These are phyloP conservation scores for Colletotrichum costaricense DNA, from an alignment of 2,329 filamentous ascomycete genomes.

Conservation along the genomic window DNA sequence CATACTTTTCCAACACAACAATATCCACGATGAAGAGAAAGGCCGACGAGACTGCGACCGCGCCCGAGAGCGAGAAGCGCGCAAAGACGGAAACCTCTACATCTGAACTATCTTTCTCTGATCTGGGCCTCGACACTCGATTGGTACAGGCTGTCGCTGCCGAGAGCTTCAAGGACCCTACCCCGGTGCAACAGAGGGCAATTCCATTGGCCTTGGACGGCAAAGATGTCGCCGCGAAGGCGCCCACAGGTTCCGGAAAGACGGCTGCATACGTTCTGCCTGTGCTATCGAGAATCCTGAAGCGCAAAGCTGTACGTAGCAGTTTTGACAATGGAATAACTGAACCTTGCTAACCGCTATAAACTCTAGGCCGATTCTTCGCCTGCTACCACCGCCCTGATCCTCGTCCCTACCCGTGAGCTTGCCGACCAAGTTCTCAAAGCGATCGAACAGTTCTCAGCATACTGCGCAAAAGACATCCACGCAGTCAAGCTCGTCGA, in stretches of 20 bases:
- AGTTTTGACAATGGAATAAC: not conserved
- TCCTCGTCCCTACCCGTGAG: slow-evolving; percentile 94
- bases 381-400: slow-evolving; percentile 77
- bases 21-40: slow-evolving; percentile 69
- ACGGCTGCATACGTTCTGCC: slow-evolving; percentile 96
- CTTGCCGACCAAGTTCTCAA: slow-evolving; percentile 92
- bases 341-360: slow-evolving; percentile 22
- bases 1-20: not conserved
- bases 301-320: slow-evolving; percentile 72
- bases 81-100: slow-evolving; percentile 41
- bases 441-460: slow-evolving; percentile 78
- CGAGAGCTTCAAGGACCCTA: slow-evolving; percentile 87
- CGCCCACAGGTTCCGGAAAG: slow-evolving; percentile 96
- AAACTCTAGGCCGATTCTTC: slow-evolving; percentile 58
- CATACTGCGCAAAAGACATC: slow-evolving; percentile 87
- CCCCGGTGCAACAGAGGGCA: slow-evolving; percentile 86
- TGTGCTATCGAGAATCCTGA: slow-evolving; percentile 85
- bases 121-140: slow-evolving; percentile 84
- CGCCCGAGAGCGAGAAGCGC: slow-evolving; percentile 44
- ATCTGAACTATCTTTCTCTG: slow-evolving; percentile 72
- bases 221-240: slow-evolving; percentile 89
- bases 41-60: slow-evolving; percentile 64
- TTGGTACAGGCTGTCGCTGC: slow-evolving; percentile 87
- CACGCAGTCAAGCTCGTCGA: slow-evolving; percentile 88
- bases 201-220: slow-evolving; percentile 91